Percentiles rank a stretch among this genome's conserved stretches.
These are phyloP conservation scores for Entomortierella beljakovae DNA, from an alignment of 192 early-diverging fungal genomes.

Conservation along the genomic window DNA sequence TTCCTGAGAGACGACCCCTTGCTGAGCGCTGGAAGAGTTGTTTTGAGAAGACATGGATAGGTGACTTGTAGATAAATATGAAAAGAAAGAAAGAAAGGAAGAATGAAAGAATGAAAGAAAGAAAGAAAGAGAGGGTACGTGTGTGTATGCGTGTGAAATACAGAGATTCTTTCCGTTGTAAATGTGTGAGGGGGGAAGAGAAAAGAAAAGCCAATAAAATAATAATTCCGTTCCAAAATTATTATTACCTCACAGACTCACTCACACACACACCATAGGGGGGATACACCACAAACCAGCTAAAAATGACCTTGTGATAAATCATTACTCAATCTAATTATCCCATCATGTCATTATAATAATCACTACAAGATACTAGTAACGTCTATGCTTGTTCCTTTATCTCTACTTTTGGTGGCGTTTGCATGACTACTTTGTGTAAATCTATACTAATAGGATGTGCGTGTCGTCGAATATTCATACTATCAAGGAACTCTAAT, in stretches of 20 bases:
- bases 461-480: constrained; percentile 20
- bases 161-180: neutral
- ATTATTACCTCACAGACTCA: too few relatives aligned
- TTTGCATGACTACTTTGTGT: constrained; percentile 8
- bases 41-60: neutral
- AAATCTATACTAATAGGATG: constrained; percentile 31
- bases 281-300: too few relatives aligned
- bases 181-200: neutral
- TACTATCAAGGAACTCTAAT: constrained; percentile 25
- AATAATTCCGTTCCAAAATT: too few relatives aligned
- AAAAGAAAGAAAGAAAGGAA: neutral
- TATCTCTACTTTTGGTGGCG: constrained; percentile 5
- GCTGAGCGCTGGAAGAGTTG: neutral
- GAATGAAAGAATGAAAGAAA: neutral
- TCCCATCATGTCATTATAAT: neutral
- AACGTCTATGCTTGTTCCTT: constrained; percentile 17
- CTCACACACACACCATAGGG: too few relatives aligned
- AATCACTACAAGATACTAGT: neutral
- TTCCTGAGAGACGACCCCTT: too few relatives aligned
- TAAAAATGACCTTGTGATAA: too few relatives aligned
- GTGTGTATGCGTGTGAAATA: too few relatives aligned
- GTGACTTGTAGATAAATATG: neutral
- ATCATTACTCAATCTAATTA: too few relatives aligned
- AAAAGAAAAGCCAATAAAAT: too few relatives aligned
- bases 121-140: neutral